Evolutionary conservation across 2,329 filamentous ascomycete genomes (phyloP).

Genomic region (Monosporascus ibericus): DNA sequence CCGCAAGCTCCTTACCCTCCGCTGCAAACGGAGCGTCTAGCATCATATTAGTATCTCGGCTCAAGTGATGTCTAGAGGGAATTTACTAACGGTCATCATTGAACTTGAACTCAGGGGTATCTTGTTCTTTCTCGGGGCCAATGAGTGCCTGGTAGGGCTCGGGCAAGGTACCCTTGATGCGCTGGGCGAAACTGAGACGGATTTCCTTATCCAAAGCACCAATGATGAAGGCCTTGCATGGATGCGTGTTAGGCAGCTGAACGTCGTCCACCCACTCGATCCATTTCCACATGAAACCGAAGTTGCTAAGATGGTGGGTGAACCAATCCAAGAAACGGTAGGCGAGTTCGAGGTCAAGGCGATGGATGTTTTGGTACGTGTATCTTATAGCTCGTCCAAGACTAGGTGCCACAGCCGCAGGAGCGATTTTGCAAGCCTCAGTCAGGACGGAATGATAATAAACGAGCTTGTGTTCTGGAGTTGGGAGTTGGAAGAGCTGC

Average conservation of each 20-base stretch:
- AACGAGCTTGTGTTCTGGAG: constrained; percentile 85
- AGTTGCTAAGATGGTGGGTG: constrained; percentile 94
- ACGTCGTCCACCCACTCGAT: constrained; percentile 92
- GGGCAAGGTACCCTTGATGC: constrained; percentile 89
- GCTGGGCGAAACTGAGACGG: constrained; percentile 88
- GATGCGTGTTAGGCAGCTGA: constrained; percentile 67
- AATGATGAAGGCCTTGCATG: constrained; percentile 87
- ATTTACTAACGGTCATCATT: constrained; percentile 58
- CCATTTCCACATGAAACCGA: constrained; percentile 99
- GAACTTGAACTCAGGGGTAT: constrained; percentile 95
- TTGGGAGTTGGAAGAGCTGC: constrained; percentile 82
- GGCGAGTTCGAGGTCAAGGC: constrained; percentile 78
- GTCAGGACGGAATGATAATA: constrained; percentile 96
- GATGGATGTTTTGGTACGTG: constrained; percentile 75
- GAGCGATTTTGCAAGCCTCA: constrained; percentile 91
- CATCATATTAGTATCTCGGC: constrained; percentile 12
- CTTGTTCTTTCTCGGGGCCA: constrained; percentile 81
- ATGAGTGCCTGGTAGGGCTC: constrained; percentile 77
- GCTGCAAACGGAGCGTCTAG: constrained; percentile 72
- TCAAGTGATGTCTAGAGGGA: constrained; percentile 1
- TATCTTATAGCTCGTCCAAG: constrained; percentile 89
- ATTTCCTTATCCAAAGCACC: constrained; percentile 95
- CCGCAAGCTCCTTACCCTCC: constrained; percentile 77
- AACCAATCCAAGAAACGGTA: constrained; percentile 97
- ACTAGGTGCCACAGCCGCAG: constrained; percentile 91